These are phyloP conservation scores for Globisporangium orthogonon DNA, from an alignment of 352 stramenopile species.

Conservation along the genomic window DNA sequence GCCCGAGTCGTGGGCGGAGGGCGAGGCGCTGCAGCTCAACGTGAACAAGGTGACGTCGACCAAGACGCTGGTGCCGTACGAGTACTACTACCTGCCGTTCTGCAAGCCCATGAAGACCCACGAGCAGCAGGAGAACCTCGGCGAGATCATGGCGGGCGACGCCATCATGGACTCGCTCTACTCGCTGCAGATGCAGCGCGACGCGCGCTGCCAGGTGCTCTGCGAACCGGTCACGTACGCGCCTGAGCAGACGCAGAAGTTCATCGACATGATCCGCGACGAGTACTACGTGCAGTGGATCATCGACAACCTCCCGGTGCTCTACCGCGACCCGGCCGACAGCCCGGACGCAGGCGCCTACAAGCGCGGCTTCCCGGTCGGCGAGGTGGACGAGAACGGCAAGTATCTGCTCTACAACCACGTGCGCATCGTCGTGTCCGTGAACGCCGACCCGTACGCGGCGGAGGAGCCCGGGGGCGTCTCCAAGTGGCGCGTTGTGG, in stretches of 20 bases:
- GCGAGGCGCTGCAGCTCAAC: constrained; percentile 88
- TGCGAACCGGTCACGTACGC: constrained; percentile 87
- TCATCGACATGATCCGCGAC: constrained; percentile 91
- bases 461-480: constrained; percentile 30
- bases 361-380: constrained; percentile 91
- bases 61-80: constrained; percentile 97
- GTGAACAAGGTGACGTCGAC: constrained; percentile 98
- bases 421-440: constrained; percentile 92
- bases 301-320: constrained; percentile 89
- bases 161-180: constrained; percentile 91
- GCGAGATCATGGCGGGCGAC: constrained; percentile 90
- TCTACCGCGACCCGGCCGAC: constrained; percentile 77
- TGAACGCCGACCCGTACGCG: constrained; percentile 84
- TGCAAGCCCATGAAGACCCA: constrained; percentile 82
- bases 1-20: constrained; percentile 73
- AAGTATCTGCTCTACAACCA: constrained; percentile 98
- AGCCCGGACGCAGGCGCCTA: constrained; percentile 64
- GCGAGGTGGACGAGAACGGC: constrained; percentile 86
- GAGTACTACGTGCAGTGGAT: constrained; percentile 95
- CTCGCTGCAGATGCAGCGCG: constrained; percentile 85
- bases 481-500: constrained; percentile 89
- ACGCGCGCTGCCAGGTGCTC: constrained; percentile 85
- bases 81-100: constrained; percentile 98
- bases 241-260: constrained; percentile 65
- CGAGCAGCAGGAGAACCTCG: constrained; percentile 88